phyloP scores from a whole-genome alignment of 345 rosid genomes.

The Orychophragmus violaceus region DNA sequence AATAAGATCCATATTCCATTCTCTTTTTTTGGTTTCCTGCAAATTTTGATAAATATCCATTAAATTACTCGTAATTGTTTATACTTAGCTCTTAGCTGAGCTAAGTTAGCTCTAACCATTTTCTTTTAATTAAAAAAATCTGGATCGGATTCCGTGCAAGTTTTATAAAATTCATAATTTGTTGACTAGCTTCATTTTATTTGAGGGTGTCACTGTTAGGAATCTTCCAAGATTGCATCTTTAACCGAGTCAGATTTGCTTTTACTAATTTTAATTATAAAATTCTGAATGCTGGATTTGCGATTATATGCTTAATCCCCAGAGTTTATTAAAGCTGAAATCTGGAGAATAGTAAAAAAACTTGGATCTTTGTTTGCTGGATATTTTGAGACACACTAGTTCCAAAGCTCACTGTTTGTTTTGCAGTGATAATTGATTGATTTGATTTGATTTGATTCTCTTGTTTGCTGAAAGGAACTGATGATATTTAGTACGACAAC shows the following conservation, averaged over 20 bases:
- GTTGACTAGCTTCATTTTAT: constrained; percentile 20
- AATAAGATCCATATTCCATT: not conserved
- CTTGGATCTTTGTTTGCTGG: constrained; percentile 1
- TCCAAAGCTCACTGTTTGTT: constrained; percentile 9
- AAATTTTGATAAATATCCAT: not conserved
- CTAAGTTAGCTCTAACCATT: not conserved
- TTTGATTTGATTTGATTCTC: constrained; percentile 21
- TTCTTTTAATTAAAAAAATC: not conserved
- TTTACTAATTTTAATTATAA: not conserved
- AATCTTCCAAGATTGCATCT: constrained; percentile 15
- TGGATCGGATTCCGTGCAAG: constrained; percentile 22
- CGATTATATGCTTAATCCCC: not conserved
- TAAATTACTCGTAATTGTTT: not conserved
- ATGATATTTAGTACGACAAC: constrained; percentile 28
- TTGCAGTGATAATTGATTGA: constrained; percentile 22
- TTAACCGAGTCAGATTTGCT: constrained; percentile 6
- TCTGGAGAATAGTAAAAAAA: not conserved
- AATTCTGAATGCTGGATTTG: not conserved
- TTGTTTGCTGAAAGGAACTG: constrained; percentile 15
- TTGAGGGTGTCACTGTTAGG: constrained; percentile 4
- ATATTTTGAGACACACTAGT: constrained; percentile 18
- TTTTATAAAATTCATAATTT: not conserved
- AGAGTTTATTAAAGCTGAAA: not conserved
- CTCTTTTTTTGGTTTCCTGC: not conserved
- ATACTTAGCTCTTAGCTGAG: not conserved